A percentile compares a stretch with the other conserved stretches of the same genome.
Evolutionary conservation across 768 basidiomycete genomes (phyloP).

Genomic region (Tulasnella sp.): DNA sequence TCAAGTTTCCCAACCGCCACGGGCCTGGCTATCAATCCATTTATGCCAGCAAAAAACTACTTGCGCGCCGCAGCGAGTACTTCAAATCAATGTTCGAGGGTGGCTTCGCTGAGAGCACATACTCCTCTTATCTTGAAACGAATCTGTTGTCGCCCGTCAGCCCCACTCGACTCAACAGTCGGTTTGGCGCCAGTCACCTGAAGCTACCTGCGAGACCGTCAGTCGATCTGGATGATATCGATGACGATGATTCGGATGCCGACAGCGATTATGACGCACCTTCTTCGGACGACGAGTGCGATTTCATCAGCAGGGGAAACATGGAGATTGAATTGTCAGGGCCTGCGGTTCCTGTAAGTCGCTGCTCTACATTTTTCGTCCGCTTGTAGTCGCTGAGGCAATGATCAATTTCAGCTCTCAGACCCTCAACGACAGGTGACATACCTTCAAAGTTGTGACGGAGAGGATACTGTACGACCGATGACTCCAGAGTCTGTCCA

Average conservation of each 20-base stretch:
- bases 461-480: constrained; percentile 8
- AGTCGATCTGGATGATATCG: not conserved
- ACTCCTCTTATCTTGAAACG: too few species aligned
- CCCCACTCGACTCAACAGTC: not conserved
- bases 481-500: constrained; percentile 15
- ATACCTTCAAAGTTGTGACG: not conserved
- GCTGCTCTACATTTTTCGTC: not conserved
- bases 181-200: not conserved
- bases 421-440: not conserved
- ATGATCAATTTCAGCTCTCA: not conserved
- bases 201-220: constrained; percentile 2
- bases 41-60: constrained; percentile 13
- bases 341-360: not conserved
- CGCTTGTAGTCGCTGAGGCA: not conserved
- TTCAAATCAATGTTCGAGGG: constrained; percentile 13
- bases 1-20: constrained; percentile 13
- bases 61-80: constrained; percentile 12
- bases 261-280: constrained; percentile 9
- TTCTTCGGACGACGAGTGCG: constrained; percentile 3
- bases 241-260: constrained; percentile 13
- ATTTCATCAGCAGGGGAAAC: not conserved
- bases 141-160: not conserved
- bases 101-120: constrained; percentile 9
- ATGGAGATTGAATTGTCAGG: constrained; percentile 11
- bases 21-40: constrained; percentile 7